Evolutionary conservation across 257 asterid genomes (phyloP).

Genomic region (Solanum paucissectum): DNA sequence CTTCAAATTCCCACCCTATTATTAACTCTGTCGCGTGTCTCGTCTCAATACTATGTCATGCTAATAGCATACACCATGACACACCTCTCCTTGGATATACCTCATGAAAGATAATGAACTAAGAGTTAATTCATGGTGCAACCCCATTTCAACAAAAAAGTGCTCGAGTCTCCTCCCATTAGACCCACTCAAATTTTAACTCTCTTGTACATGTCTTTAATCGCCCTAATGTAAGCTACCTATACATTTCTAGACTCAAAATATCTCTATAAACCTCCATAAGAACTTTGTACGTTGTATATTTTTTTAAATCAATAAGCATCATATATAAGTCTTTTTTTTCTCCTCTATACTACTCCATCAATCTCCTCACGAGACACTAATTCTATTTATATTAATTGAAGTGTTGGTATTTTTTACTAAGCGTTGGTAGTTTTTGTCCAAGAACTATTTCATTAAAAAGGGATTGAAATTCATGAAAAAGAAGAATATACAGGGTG

Average conservation of each 20-base stretch:
- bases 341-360: background rate
- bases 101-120: no score
- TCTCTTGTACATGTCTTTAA: background rate
- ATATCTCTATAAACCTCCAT: background rate
- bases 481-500: no score
- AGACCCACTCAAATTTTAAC: background rate
- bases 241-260: background rate
- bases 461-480: background rate
- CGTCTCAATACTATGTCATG: background rate
- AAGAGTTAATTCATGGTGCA: background rate
- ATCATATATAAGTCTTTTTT: background rate
- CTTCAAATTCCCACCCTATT: background rate
- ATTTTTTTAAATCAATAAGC: background rate
- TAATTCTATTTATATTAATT: background rate
- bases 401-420: background rate
- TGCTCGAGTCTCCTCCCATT: background rate
- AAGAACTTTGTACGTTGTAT: background rate
- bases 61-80: no score
- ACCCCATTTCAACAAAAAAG: background rate
- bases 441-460: background rate
- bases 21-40: background rate
- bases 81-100: no score
- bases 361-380: background rate
- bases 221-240: background rate
- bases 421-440: background rate